Percentiles rank a stretch among this genome's conserved stretches.
Evolutionary conservation across 257 asterid species (phyloP).

Genomic region (Forsythia suspensa): DNA sequence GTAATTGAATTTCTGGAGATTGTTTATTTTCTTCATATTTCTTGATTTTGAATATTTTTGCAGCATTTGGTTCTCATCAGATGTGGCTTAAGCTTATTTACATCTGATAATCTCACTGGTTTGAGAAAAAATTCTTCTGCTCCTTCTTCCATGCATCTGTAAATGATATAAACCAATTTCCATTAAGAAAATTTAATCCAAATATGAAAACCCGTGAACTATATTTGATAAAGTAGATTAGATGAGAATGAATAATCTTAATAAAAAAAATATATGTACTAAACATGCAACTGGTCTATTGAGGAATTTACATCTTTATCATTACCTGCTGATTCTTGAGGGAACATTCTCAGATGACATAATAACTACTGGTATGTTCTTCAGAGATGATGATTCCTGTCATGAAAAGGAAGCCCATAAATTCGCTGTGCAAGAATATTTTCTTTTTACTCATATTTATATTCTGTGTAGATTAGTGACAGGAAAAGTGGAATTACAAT

Average conservation of each 20-base stretch:
- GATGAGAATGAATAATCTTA: neutral
- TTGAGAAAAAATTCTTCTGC: conserved; percentile 91
- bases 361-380: conserved; percentile 90
- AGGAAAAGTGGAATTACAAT: neutral
- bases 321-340: conserved; percentile 86
- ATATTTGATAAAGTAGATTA: neutral
- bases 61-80: conserved; percentile 57
- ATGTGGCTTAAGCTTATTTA: conserved; percentile 75
- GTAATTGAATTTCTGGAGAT: conserved; percentile 16
- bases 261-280: neutral
- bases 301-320: neutral
- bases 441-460: neutral
- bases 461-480: neutral
- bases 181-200: neutral
- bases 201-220: too few relatives aligned
- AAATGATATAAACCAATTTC: neutral
- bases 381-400: conserved; percentile 86
- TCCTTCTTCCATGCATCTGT: conserved; percentile 92
- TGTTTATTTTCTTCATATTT: conserved; percentile 27
- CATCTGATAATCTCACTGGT: conserved; percentile 89
- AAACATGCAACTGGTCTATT: neutral
- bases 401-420: conserved; percentile 7
- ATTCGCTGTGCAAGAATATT: neutral
- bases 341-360: conserved; percentile 98
- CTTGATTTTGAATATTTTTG: conserved; percentile 34